Conservation (phyloP, 352 stramenopile genomes). For the Blastocystis sp. region DNA sequence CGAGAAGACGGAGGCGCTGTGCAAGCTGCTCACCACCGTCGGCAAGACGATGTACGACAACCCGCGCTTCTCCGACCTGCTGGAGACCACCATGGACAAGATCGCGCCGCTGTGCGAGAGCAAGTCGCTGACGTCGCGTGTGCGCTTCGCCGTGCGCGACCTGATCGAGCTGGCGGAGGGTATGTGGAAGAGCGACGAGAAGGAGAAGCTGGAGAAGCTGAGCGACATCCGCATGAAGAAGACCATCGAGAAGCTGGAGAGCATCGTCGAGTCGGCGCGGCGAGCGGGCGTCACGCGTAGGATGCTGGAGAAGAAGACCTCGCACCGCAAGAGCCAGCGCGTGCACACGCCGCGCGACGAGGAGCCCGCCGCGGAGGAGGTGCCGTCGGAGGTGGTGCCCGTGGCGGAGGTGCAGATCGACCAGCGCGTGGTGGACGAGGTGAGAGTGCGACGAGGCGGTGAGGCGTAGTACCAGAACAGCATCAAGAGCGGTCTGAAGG, state of each 20-base stretch:
- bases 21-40: slow-evolving; percentile 84
- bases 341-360: not conserved
- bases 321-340: not conserved
- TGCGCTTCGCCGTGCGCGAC: slow-evolving; percentile 91
- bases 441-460: not conserved
- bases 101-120: slow-evolving; percentile 74
- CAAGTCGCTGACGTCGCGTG: slow-evolving; percentile 76
- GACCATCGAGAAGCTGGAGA: slow-evolving; percentile 77
- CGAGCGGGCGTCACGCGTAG: not conserved
- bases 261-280: slow-evolving; percentile 47
- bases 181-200: slow-evolving; percentile 87
- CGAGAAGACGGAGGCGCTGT: slow-evolving; percentile 91
- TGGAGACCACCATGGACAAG: slow-evolving; percentile 77
- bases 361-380: not conserved
- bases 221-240: slow-evolving; percentile 90
- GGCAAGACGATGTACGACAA: slow-evolving; percentile 76
- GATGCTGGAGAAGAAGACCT: slow-evolving; percentile 29
- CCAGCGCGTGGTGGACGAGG: not conserved
- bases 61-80: slow-evolving; percentile 72
- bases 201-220: slow-evolving; percentile 89
- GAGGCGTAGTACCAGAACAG: slow-evolving; percentile 16
- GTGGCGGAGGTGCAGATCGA: not conserved
- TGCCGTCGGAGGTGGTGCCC: not conserved
- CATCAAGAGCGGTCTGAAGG: slow-evolving; percentile 47
- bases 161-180: slow-evolving; percentile 87